Percentiles rank a stretch among this genome's conserved stretches.
phyloP scores from a whole-genome alignment of 208 protist genomes.

The Leishmania lainsoni region DNA sequence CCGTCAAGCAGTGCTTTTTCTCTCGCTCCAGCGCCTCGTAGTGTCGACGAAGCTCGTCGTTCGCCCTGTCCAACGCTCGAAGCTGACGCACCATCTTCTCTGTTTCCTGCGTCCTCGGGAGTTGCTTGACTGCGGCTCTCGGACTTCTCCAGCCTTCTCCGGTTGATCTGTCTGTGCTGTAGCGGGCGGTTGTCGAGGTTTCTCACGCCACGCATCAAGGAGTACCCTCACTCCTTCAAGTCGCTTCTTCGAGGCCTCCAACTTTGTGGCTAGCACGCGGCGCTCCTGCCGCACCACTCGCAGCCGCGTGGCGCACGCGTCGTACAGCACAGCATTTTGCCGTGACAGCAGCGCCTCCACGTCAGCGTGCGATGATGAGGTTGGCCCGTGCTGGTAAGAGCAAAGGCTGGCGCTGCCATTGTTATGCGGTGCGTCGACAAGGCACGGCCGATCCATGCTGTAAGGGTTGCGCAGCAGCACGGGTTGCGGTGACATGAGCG shows the following conservation, averaged over 20 bases:
- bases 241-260: neutral
- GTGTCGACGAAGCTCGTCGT: conserved; percentile 19
- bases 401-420: neutral
- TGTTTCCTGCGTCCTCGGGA: neutral
- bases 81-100: conserved; percentile 14
- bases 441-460: neutral
- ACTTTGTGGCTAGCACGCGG: neutral
- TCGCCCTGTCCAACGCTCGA: conserved; percentile 13
- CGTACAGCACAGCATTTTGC: conserved; percentile 8
- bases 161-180: neutral
- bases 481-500: neutral
- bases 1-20: conserved; percentile 5
- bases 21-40: conserved; percentile 8
- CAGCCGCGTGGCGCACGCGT: conserved; percentile 5
- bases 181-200: neutral
- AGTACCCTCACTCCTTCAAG: neutral
- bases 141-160: neutral
- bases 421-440: neutral
- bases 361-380: neutral
- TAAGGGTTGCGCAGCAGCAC: conserved; percentile 12
- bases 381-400: neutral
- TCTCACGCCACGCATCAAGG: neutral
- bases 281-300: conserved; percentile 15
- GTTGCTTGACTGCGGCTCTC: neutral
- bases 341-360: neutral